Conservation (phyloP, 2,329 filamentous ascomycete species). For the Ceratocystis alfenasii region DNA sequence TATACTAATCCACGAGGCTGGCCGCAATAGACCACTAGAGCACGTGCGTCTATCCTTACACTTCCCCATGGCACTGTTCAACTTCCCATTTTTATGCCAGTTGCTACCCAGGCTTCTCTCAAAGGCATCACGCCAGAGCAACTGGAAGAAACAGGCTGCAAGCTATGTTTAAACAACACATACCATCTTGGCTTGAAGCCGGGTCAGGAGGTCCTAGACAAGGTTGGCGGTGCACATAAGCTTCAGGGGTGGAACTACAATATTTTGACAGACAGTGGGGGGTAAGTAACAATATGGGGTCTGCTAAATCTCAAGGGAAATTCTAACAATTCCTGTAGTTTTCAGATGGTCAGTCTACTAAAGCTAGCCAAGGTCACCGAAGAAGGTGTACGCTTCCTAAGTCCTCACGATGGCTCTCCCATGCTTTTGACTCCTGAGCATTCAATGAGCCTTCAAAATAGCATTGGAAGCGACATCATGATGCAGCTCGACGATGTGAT, state of each 20-base stretch:
- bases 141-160: conserved; percentile 76
- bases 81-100: conserved; percentile 95
- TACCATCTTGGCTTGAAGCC: conserved; percentile 94
- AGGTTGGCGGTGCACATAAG: conserved; percentile 83
- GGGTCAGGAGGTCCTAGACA: conserved; percentile 76
- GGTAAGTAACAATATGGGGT: conserved; percentile 34
- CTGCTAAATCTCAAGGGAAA: background rate
- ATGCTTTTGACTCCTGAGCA: conserved; percentile 98
- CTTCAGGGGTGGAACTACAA: conserved; percentile 93
- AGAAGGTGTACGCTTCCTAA: conserved; percentile 90
- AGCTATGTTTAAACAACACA: conserved; percentile 92
- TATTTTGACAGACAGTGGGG: conserved; percentile 72
- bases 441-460: conserved; percentile 91
- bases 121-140: conserved; percentile 92
- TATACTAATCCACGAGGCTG: background rate
- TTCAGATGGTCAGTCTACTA: conserved; percentile 96
- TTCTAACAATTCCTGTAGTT: conserved; percentile 43
- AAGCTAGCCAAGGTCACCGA: conserved; percentile 90
- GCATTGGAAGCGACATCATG: conserved; percentile 95
- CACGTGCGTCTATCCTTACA: conserved; percentile 73
- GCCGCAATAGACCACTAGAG: conserved; percentile 66
- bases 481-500: conserved; percentile 99
- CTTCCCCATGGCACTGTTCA: conserved; percentile 86
- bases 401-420: conserved; percentile 83
- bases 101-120: conserved; percentile 89